Evolutionary conservation across 1,284 basidiomycete genomes (phyloP), one percentile per base, ranked within the genome.

Genomic region (Laetiporus sulphureus): DNA sequence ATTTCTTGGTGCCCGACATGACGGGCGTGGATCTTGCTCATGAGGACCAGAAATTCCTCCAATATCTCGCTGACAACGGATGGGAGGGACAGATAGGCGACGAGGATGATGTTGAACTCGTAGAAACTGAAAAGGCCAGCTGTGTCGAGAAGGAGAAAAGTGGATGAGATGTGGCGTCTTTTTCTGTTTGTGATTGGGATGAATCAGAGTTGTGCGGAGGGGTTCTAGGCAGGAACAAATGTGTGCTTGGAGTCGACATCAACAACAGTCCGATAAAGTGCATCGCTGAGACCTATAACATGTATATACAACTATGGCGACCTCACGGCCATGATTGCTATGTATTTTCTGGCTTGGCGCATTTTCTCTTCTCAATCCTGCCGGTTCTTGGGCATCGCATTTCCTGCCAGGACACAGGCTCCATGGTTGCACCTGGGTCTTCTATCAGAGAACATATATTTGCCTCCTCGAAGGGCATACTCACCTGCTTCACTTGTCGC

Each of bases 361-460:
- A 92, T 60, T 95, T 95, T 42, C 92, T 74, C 52, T 78, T 84
- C 63, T 95, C 91, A 37, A 83, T 70, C 48, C 71, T 73, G 4
- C 89, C 89, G 7, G 90, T 92, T 57, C 78, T 77, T 4, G 86
- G 80, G 61, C 91, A 91, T 18, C 84, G 76, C 92, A 95, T 95
- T 62, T 91, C 87, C 59, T 90, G 81, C 91, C 91, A 95, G 3
- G 83, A 90, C 12, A 91, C 75, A 0, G 90, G 84, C 41, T 87
- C 80, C 73, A 92, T 83, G 21, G 83, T 83, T 6, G 75, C 79
- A 36, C 88, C 88, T 79, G 18, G 8, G 1, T n/a, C 56, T 41
- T 37, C 19, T 30, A 34, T 36, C 13, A 36, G 25, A 10, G 20
- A 34, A 27, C 3, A 21, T n/a, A 38, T 22, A 22, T 27, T 4